Percentiles rank a stretch among this genome's conserved stretches.
Evolutionary conservation across 108 stramenopile species (phyloP).

Genomic region (Fistulifera solaris): DNA sequence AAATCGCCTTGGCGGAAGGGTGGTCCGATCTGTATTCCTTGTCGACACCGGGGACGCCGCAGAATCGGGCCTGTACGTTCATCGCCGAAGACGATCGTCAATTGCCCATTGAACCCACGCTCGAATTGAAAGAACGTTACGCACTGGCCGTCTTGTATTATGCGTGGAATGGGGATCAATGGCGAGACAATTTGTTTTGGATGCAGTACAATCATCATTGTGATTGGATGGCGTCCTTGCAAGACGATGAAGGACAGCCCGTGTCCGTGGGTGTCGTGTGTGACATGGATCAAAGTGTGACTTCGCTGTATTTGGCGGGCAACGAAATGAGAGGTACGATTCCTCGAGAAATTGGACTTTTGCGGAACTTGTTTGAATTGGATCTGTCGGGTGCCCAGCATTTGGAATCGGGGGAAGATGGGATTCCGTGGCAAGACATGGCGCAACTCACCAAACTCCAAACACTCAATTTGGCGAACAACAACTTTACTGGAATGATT

Average conservation of each 20-base stretch:
- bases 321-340: constrained; percentile 5
- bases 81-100: too few relatives aligned
- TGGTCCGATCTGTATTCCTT: not conserved
- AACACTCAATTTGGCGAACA: constrained; percentile 1
- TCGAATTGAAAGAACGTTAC: constrained; percentile 21
- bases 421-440: constrained; percentile 8
- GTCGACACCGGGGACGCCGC: not conserved
- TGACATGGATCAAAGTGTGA: not conserved
- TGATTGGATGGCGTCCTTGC: constrained; percentile 22
- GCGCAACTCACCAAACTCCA: constrained; percentile 8
- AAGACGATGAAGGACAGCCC: too few relatives aligned
- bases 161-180: constrained; percentile 22
- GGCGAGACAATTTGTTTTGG: constrained; percentile 30
- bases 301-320: not conserved
- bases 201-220: constrained; percentile 18
- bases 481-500: not conserved
- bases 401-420: constrained; percentile 10
- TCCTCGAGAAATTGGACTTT: constrained; percentile 5
- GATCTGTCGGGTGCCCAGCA: constrained; percentile 25
- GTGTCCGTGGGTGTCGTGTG: not conserved
- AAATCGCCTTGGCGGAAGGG: not conserved
- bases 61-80: too few relatives aligned
- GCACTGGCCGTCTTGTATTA: constrained; percentile 29
- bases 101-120: not conserved
- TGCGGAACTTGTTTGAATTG: constrained; percentile 3